Evolutionary conservation across 805 yeast species (phyloP), one percentile per base, ranked within the genome.

Genomic region (Cyberlindnera mrakii): DNA sequence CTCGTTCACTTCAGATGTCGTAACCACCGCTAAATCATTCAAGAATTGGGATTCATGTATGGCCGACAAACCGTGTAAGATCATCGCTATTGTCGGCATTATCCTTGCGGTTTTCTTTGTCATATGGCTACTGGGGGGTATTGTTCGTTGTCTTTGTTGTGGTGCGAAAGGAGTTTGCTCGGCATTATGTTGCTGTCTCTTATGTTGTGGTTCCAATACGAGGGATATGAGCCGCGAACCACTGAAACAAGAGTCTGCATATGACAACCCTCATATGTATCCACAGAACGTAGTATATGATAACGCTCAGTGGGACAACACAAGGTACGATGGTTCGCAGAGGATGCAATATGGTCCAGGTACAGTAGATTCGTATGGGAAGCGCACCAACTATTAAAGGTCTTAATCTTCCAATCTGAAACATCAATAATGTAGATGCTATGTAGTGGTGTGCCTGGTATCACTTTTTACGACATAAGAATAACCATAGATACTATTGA

Each of bases 41-140:
- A 75, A 69, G 55, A 51, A 60, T 41, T 85, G 95, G 93, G 78
- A 81, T 56, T 75, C 85, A 3, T 86, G 95, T 63, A 85, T 84
- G 91, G 82, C 73, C 55, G 82, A 84, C 60, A 79, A 65, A 36
- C 70, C 80, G 37, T 86, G 95, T 63, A 86, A 85, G 57, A 76
- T 85, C 44, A 75, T 82, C 17, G 90, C 85, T 4, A 85, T 85
- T 35, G 85, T 84, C 13, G 82, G 85, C 3, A 81, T 85, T 3
- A 76, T 68, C 0, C 54, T 86, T 11, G 91, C 80, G 0, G 68
- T 59, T 0, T 51, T 85, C 3, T 45, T 83, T 0, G 64, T 60
- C 0, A 40, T 83, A 6, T 81, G 89, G 84, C 45, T 83, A 4
- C 16, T 82, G 2, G 66, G 74, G 13, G 72, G 78, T 0, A 19